Conservation (phyloP, 176 grass and related monocot genomes). For the Thinopyrum elongatum region DNA sequence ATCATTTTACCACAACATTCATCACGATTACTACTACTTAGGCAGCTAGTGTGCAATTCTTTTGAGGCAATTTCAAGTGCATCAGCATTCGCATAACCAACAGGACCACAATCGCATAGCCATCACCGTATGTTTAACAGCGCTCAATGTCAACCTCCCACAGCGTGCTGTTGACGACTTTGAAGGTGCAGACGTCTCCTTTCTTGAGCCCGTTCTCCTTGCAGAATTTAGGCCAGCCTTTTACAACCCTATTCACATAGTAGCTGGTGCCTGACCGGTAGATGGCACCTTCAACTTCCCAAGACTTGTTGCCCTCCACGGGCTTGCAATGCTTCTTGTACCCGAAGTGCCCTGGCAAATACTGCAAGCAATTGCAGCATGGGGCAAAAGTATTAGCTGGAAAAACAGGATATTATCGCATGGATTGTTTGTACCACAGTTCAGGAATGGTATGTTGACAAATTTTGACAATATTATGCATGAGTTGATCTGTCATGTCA, state of each 20-base stretch:
- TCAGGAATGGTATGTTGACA: neutral
- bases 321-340: neutral
- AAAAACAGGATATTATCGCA: too few relatives aligned
- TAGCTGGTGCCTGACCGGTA: too few relatives aligned
- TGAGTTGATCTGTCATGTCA: neutral
- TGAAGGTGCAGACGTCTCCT: slow-evolving; percentile 26
- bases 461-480: neutral
- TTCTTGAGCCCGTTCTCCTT: neutral
- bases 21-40: too few relatives aligned
- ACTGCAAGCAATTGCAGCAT: neutral
- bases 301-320: neutral
- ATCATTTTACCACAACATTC: too few relatives aligned
- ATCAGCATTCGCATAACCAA: too few relatives aligned
- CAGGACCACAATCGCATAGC: too few relatives aligned
- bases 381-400: too few relatives aligned
- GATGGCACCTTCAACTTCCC: neutral
- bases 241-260: too few relatives aligned
- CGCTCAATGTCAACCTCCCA: slow-evolving; percentile 7
- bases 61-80: too few relatives aligned
- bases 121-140: neutral
- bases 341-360: neutral
- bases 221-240: slow-evolving; percentile 10
- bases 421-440: too few relatives aligned
- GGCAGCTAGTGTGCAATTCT: too few relatives aligned
- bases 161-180: neutral